Conservation (phyloP, 2,329 filamentous ascomycete genomes). For the Sarocladiaceae sp. region DNA sequence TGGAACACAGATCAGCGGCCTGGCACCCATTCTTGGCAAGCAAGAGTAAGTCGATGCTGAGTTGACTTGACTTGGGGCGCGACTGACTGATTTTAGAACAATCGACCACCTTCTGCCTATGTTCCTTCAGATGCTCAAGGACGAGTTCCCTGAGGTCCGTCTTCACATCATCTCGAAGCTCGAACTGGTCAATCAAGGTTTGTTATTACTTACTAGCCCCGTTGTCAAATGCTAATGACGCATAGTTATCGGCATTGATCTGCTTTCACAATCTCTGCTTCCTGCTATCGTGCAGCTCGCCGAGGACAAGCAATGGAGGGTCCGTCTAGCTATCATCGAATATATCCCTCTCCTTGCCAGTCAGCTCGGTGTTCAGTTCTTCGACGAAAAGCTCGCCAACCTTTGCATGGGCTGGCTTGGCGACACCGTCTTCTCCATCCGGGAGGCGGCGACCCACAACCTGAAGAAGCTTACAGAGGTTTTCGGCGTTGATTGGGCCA, state of each 20-base stretch:
- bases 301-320: slow-evolving; percentile 99
- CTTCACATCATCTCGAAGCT: slow-evolving; percentile 99
- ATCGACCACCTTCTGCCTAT: slow-evolving; percentile 96
- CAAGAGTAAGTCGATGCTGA: slow-evolving; percentile 67
- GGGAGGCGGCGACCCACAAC: slow-evolving; percentile 95
- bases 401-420: slow-evolving; percentile 99
- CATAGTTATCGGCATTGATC: slow-evolving; percentile 91
- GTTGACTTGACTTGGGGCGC: not conserved
- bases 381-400: slow-evolving; percentile 92
- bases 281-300: slow-evolving; percentile 96
- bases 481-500: slow-evolving; percentile 97
- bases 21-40: slow-evolving; percentile 95
- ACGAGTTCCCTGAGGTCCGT: slow-evolving; percentile 96
- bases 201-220: slow-evolving; percentile 16
- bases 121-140: slow-evolving; percentile 99
- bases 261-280: slow-evolving; percentile 91
- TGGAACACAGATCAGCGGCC: slow-evolving; percentile 92
- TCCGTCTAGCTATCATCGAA: slow-evolving; percentile 96
- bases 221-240: not conserved
- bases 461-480: slow-evolving; percentile 98
- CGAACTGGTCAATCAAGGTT: slow-evolving; percentile 94
- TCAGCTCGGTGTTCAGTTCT: slow-evolving; percentile 95
- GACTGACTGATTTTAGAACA: slow-evolving; percentile 53
- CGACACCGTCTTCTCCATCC: slow-evolving; percentile 97
- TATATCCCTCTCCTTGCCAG: slow-evolving; percentile 96